Percentiles rank a stretch among this genome's conserved stretches.
Evolutionary conservation across 2,329 filamentous ascomycete species (phyloP).

Genomic region (Neophaeococcomyces mojaviensis): DNA sequence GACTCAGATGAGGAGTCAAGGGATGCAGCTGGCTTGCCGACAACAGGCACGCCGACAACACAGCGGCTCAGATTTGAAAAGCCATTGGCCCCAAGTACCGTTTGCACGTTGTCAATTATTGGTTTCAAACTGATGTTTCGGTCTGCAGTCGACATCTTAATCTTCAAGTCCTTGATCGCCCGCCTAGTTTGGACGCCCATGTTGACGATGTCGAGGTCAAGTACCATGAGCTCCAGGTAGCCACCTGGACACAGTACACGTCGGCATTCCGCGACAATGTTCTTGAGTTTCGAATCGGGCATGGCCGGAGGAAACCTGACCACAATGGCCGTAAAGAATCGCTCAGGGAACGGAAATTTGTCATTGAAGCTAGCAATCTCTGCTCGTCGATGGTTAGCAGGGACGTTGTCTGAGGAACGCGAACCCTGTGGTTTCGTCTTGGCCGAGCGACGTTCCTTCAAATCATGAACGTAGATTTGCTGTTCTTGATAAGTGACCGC

Average conservation of each 20-base stretch:
- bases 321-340: slow-evolving; percentile 40
- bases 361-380: slow-evolving; percentile 34
- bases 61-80: slow-evolving; percentile 44
- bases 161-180: slow-evolving; percentile 39
- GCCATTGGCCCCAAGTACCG: slow-evolving; percentile 36
- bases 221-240: slow-evolving; percentile 41
- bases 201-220: slow-evolving; percentile 45
- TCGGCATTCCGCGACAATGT: slow-evolving; percentile 42
- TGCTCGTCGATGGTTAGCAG: slow-evolving; percentile 20
- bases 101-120: slow-evolving; percentile 41
- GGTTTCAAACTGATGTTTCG: slow-evolving; percentile 39
- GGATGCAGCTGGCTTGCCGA: slow-evolving; percentile 36
- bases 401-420: slow-evolving; percentile 25
- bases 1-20: slow-evolving; percentile 31
- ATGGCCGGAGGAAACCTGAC: slow-evolving; percentile 41
- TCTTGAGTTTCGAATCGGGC: slow-evolving; percentile 36
- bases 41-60: slow-evolving; percentile 42
- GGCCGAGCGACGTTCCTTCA: slow-evolving; percentile 27
- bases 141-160: slow-evolving; percentile 37
- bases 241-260: slow-evolving; percentile 43
- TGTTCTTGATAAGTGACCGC: slow-evolving; percentile 38
- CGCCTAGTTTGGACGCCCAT: slow-evolving; percentile 41
- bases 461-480: slow-evolving; percentile 37
- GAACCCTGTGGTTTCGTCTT: slow-evolving; percentile 32
- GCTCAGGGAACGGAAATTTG: slow-evolving; percentile 40